Evolutionary conservation across 139 green algal species (phyloP), one percentile per base, ranked within the genome.

Genomic region (Pleodorina starrii): DNA sequence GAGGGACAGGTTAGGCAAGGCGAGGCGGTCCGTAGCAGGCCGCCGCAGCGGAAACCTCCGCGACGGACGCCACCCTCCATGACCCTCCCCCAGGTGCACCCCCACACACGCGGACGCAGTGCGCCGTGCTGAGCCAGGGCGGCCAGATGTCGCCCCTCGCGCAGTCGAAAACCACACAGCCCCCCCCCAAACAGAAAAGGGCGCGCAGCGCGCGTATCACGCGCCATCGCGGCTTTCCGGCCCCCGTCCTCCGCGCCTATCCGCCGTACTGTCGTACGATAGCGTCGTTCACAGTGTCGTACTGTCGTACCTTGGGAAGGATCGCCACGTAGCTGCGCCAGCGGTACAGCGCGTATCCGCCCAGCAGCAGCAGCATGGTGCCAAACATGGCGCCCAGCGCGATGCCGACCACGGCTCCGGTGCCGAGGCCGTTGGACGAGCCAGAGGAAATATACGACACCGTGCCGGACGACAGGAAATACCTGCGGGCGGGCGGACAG

Each of bases 291-390:
- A 7, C 2, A 66, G 9, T 2, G n/a, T 73, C 32, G 63, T 2
- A 5, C 36, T 32, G 42, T 9, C 42, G 27, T 42, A 85, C 78
- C 78, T 85, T 85, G 17, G 78, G 78, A 19, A 85, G 54, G 36
- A 85, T 73, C 1, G 54, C 78, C 36, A 3, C 19, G 54, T 85
- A 73, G 23, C 21, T 5, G 4, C 54, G 51, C 51, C 38, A 85
- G 6, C 54, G 51, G 54, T 74, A 73, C 27, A 74, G 23, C 23
- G 6, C 78, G 23, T 73, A 85, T 2, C 1, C 54, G 9, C 23
- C 51, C 21, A 5, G 21, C 12, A 73, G 11, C 78, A 85, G 54
- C 51, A 85, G 57, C 36, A 54, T 4, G 6, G 19, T 19, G 3
- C 4, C 78, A 19, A 68, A 19, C 19, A 50, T 6, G 10, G 9